Base-by-base conservation (phyloP, 805 yeast species). In the Starmerella vitae region DNA sequence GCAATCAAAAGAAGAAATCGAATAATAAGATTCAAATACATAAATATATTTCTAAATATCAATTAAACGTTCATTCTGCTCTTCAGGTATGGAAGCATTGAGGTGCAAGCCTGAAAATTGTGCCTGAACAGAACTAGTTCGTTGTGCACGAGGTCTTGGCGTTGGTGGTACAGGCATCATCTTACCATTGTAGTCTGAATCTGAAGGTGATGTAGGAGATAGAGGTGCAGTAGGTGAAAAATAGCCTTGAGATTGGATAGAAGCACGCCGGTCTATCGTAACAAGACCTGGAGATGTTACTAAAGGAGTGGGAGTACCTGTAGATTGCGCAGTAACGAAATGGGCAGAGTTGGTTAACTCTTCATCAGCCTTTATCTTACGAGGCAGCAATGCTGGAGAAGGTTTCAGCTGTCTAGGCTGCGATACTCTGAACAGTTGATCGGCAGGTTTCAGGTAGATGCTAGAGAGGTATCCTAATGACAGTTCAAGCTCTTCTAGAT, bases 391-490 rank as follows among this genome's bases (percentile, higher is more conserved):
- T 1, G 53, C 53, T 2, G 51, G 48, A 12, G 53, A 48, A 5
- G 45, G 45, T 14, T 38, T 33, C 10, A 52, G 36, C 27, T 44
- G 46, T 12, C 39, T 34, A 3, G 45, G 30, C 17, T 31, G 34
- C 12, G 52, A 46, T 25, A 70, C 56, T 30, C 93, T 64, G 64
- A 85, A 85, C 2, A 85, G 84, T 50, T 72, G 80, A n/a, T 70
- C 69, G 7, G 82, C 78, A 0, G 94, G 93, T 49, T 84, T 80
- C 50, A 86, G 62, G 53, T 85, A 88, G 12, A 86, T 73, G 0
- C 93, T 77, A 0, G 93, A 86, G 38, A 88, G 61, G 0, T 85
- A 65, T 1, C 95, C 95, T 25, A 86, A 75, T 48, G 75, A 76
- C 45, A 85, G 63, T 50, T 82, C 93, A 38, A 86, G 62, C 53